Percentiles rank a stretch among this genome's conserved stretches.
These are phyloP conservation scores for Eucalyptus paniculata DNA, from an alignment of 345 rosid genomes.

Conservation along the genomic window DNA sequence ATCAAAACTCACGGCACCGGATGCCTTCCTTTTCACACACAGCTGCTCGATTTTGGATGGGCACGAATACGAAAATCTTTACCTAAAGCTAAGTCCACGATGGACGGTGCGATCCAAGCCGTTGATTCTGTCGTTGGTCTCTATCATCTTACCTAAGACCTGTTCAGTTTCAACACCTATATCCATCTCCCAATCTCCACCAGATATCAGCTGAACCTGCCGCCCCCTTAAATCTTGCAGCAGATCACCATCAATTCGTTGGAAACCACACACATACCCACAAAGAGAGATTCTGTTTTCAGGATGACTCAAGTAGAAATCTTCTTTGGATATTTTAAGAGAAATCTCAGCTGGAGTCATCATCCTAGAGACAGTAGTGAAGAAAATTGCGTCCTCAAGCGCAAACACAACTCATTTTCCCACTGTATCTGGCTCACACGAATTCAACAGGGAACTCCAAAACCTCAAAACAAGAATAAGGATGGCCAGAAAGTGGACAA, in stretches of 20 bases:
- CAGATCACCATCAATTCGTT: not conserved
- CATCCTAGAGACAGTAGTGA: not conserved
- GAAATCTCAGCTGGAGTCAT: not conserved
- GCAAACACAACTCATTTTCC: not conserved
- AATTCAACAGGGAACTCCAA: not conserved
- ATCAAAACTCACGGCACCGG: not conserved
- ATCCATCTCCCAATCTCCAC: not conserved
- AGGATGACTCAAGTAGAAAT: not conserved
- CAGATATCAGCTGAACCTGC: not conserved
- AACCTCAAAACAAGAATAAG: not conserved
- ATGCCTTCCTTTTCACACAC: no score
- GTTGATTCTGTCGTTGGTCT: not conserved
- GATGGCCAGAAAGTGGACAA: not conserved
- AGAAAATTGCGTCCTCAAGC: not conserved
- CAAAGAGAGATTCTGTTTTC: not conserved
- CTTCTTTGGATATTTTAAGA: not conserved
- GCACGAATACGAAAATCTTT: not conserved
- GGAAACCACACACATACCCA: not conserved
- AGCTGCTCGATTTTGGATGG: no score
- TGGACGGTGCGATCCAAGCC: not conserved
- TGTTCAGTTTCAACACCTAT: not conserved
- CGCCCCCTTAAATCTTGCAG: not conserved
- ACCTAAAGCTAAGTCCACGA: not conserved
- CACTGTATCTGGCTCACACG: not conserved
- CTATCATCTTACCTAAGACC: not conserved